A percentile compares a stretch with the other conserved stretches of the same genome.
phyloP scores from a whole-genome alignment of 768 basidiomycete genomes.

The Pulveroboletus sp. region DNA sequence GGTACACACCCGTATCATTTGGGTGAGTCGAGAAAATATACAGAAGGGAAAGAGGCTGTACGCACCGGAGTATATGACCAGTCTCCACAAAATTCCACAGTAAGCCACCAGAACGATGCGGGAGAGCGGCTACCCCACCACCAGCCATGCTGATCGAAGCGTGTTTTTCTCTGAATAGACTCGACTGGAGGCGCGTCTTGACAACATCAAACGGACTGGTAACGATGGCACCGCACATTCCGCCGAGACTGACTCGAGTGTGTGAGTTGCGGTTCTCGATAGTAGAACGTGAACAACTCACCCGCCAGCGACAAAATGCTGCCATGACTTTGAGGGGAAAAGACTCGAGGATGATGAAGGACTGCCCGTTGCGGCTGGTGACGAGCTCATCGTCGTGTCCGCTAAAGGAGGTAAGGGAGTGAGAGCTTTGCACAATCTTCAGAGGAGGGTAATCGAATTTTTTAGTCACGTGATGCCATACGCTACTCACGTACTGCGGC shows the following conservation, averaged over 20 bases:
- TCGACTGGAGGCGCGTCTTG: conserved; percentile 94
- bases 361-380: conserved; percentile 12
- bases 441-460: background rate
- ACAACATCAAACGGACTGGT: conserved; percentile 98
- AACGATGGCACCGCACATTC: conserved; percentile 95
- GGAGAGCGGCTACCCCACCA: conserved; percentile 28
- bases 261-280: conserved; percentile 4
- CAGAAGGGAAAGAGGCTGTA: background rate
- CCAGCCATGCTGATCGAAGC: conserved; percentile 29
- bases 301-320: conserved; percentile 86
- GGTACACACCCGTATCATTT: background rate
- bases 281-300: conserved; percentile 34
- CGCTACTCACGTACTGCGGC: too few species aligned
- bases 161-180: conserved; percentile 60
- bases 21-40: background rate
- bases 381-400: conserved; percentile 14
- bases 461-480: conserved; percentile 17
- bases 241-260: conserved; percentile 62
- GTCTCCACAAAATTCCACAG: conserved; percentile 96
- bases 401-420: background rate
- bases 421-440: too few species aligned
- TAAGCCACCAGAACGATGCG: conserved; percentile 44
- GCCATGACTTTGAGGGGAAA: conserved; percentile 75
- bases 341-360: conserved; percentile 33
- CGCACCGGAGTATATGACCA: conserved; percentile 77